phyloP scores from a whole-genome alignment of 768 basidiomycete genomes.

The Tremella yokohamensis region DNA sequence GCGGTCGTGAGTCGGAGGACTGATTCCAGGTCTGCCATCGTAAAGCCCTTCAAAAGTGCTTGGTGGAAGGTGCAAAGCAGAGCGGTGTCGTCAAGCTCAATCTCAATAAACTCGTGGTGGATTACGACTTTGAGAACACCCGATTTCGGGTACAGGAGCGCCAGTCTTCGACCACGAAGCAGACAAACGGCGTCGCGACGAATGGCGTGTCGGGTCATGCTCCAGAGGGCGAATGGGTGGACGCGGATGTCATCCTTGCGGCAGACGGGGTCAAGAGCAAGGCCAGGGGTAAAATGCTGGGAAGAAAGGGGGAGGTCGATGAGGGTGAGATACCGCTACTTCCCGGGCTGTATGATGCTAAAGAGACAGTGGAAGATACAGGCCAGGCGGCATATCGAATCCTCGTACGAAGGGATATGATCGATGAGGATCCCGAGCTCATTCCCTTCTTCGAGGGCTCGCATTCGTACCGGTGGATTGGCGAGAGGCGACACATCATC shows the following conservation, averaged over 20 bases:
- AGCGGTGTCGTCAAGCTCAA: constrained; percentile 46
- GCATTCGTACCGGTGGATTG: constrained; percentile 53
- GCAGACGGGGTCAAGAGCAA: constrained; percentile 53
- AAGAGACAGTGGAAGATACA: constrained; percentile 46
- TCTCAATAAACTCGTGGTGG: constrained; percentile 36
- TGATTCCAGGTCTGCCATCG: constrained; percentile 46
- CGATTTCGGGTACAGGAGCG: constrained; percentile 20
- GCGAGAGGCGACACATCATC: constrained; percentile 50
- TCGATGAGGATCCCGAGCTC: constrained; percentile 51
- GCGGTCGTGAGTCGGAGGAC: no score
- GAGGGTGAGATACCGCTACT: constrained; percentile 18
- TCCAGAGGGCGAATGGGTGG: constrained; percentile 24
- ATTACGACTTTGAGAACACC: constrained; percentile 45
- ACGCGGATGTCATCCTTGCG: constrained; percentile 52
- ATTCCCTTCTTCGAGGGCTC: constrained; percentile 49
- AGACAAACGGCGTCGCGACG: neutral
- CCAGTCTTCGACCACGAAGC: neutral
- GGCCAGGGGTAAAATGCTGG: constrained; percentile 50
- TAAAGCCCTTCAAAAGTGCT: constrained; percentile 46
- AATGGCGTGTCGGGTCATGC: neutral
- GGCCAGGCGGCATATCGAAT: constrained; percentile 55
- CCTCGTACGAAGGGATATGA: constrained; percentile 47
- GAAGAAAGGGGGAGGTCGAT: constrained; percentile 46
- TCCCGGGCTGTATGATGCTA: neutral
- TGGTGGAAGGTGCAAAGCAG: constrained; percentile 44